Evolutionary conservation across 768 basidiomycete genomes (phyloP).

Genomic region (Lepiota venenata): DNA sequence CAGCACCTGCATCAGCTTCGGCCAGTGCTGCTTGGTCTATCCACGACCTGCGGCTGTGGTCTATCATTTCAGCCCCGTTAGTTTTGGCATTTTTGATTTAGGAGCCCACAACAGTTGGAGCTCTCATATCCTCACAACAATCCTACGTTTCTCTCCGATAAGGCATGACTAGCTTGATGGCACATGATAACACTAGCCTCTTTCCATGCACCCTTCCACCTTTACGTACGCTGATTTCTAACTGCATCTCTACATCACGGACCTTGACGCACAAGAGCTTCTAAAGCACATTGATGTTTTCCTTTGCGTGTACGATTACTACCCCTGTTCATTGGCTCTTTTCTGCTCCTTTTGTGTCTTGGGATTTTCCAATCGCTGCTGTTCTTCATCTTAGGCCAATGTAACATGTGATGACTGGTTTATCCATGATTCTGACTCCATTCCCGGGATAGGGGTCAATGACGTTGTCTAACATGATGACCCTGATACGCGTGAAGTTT

Average conservation of each 20-base stretch:
- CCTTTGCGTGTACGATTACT: conserved; percentile 8
- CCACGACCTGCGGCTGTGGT: background rate
- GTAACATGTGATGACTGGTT: background rate
- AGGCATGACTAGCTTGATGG: background rate
- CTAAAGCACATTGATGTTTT: background rate
- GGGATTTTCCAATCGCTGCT: conserved; percentile 1
- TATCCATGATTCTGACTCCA: too few relatives aligned
- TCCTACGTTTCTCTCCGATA: background rate
- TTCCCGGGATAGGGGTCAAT: background rate
- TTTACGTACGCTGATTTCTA: background rate
- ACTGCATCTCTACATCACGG: conserved; percentile 7
- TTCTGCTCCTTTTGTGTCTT: background rate
- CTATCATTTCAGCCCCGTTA: conserved; percentile 4
- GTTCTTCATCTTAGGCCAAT: conserved; percentile 1
- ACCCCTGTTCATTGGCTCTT: background rate
- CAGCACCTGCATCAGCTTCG: background rate
- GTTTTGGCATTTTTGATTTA: conserved; percentile 1
- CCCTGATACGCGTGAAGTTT: too few relatives aligned
- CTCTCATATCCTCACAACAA: background rate
- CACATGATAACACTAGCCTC: background rate
- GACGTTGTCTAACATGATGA: background rate
- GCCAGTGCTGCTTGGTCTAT: conserved; percentile 4
- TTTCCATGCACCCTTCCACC: background rate
- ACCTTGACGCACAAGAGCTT: conserved; percentile 6
- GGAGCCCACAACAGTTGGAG: background rate